Percentiles rank a stretch among this genome's conserved stretches.
Conservation (phyloP, 345 rosid species). For the Dipteronia dyeriana region DNA sequence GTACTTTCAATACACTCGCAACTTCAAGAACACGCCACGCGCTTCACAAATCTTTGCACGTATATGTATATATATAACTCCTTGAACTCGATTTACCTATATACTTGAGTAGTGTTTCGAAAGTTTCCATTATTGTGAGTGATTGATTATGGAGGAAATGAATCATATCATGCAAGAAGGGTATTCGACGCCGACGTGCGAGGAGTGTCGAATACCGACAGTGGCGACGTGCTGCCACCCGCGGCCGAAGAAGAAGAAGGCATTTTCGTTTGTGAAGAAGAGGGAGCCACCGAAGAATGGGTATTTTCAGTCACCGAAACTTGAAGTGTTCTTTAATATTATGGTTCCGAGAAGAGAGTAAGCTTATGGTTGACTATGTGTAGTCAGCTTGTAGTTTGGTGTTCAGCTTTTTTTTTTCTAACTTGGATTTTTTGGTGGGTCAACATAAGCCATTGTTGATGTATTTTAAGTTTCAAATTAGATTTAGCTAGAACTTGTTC, state of each 20-base stretch:
- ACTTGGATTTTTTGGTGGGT: background rate
- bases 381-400: too few species aligned
- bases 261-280: conserved; percentile 21
- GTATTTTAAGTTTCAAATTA: too few species aligned
- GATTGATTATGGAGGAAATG: background rate
- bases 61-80: background rate
- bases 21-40: conserved; percentile 25
- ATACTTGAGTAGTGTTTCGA: background rate
- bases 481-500: too few species aligned
- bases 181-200: conserved; percentile 35
- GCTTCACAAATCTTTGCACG: background rate
- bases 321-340: conserved; percentile 33
- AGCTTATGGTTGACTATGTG: background rate
- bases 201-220: conserved; percentile 31
- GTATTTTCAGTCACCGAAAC: conserved; percentile 36
- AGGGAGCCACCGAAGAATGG: conserved; percentile 29
- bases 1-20: background rate
- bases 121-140: too few species aligned
- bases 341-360: background rate
- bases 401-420: background rate
- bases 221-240: conserved; percentile 28
- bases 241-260: conserved; percentile 33
- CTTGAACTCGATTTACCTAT: background rate
- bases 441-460: too few species aligned
- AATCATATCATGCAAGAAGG: conserved; percentile 10